These are phyloP conservation scores for Nyssa sinensis DNA, from an alignment of 148 eudicot genomes.

Conservation along the genomic window DNA sequence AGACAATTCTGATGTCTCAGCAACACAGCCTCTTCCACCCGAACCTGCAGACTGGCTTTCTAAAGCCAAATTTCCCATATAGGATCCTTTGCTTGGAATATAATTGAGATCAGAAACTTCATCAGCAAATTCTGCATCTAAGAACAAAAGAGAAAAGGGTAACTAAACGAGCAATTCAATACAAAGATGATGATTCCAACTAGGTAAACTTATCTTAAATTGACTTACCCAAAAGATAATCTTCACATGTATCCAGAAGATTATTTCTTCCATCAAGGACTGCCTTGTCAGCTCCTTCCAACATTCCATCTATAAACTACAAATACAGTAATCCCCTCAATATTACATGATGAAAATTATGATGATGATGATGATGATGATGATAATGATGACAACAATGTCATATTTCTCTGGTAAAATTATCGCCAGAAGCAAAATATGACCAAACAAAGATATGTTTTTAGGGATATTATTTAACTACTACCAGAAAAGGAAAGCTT, in stretches of 20 bases:
- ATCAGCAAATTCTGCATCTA: slow-evolving; percentile 21
- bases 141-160: background rate
- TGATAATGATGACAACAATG: background rate
- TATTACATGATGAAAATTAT: background rate
- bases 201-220: background rate
- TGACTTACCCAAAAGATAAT: slow-evolving; percentile 23
- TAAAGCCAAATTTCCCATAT: background rate
- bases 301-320: slow-evolving; percentile 21
- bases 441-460: slow-evolving; percentile 5
- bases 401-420: background rate
- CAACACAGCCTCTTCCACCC: background rate
- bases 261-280: slow-evolving; percentile 10
- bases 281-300: slow-evolving; percentile 2
- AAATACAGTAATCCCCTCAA: background rate
- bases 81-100: slow-evolving; percentile 7
- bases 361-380: background rate
- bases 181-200: background rate
- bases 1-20: slow-evolving; percentile 11
- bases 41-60: slow-evolving; percentile 9
- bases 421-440: background rate
- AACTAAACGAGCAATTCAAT: background rate
- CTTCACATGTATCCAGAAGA: slow-evolving; percentile 16
- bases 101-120: slow-evolving; percentile 13
- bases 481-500: background rate
- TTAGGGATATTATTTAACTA: background rate